Base-by-base conservation (phyloP, 106 monocot genomes). In the Dendrobium chrysotoxum region DNA sequence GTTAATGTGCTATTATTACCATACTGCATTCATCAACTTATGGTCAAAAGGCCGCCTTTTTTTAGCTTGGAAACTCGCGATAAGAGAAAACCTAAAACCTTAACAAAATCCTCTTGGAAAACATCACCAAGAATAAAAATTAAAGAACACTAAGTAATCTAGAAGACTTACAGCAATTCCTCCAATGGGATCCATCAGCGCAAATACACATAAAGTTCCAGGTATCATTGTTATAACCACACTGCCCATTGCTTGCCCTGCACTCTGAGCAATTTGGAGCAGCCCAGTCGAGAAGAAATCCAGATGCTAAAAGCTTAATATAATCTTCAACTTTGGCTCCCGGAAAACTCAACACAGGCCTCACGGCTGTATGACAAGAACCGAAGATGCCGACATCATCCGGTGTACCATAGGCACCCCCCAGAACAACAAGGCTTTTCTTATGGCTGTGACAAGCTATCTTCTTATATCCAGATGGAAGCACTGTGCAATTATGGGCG, bases 191-290 rank as follows among this genome's bases (percentile, higher is more conserved):
- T 41, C 82, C 28, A 67, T 82, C 82, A 47, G 28, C 21, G 57
- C 85, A 85, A 75, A 85, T 75, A 20, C 85, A 85, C 57, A 72
- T 82, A 53, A 85, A 85, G 16, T 39, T 18, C 30, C 11, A 2
- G 0, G 39, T 75, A 4, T 13, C 11, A 6, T 45, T 50, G 53
- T 55, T 45, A 31, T 79, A 85, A 2, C 82, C 85, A 75, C 85
- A 85, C 79, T 82, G 79, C 18, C 85, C 85, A 47, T 72, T 39
- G 75, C 79, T 85, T 50, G 41, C 50, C 25, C 26, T 75, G 79
- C 85, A 85, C 61, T 85, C 79, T 10, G 70, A 28, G 61, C 85
- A 85, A 66, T 79, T 28, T 23, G 81, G 12, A 18, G 72, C 85
- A 5, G 45, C 6, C 78, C 79, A 85, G 17, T 81, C 31, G 50